Evolutionary conservation across 169 alveolate genomes (phyloP).

Genomic region (Fabrea salina): DNA sequence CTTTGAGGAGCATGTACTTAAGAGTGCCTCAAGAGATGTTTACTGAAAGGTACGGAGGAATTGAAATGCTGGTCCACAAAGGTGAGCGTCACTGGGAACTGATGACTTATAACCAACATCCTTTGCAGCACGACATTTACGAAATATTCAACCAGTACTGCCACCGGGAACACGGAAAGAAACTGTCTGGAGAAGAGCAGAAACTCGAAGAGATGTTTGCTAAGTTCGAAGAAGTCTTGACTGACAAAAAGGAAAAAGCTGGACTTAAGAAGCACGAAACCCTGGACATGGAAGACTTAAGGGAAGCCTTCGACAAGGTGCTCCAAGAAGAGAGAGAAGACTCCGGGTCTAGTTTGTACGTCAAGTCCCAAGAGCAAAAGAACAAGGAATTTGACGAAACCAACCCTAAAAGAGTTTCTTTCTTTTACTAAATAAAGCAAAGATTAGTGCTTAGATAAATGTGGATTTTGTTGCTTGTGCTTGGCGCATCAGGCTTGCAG

Average conservation of each 20-base stretch:
- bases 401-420: slow-evolving; percentile 28
- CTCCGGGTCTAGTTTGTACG: neutral
- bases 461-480: too few relatives aligned
- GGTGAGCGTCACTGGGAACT: slow-evolving; percentile 36
- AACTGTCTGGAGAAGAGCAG: neutral
- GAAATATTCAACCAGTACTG: slow-evolving; percentile 13
- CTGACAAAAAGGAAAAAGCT: neutral
- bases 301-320: slow-evolving; percentile 1
- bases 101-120: slow-evolving; percentile 37
- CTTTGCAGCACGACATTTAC: slow-evolving; percentile 25
- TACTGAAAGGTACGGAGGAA: slow-evolving; percentile 9
- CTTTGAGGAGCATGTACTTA: neutral
- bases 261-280: neutral
- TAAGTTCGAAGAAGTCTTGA: neutral
- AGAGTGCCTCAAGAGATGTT: slow-evolving; percentile 16
- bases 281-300: neutral
- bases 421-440: slow-evolving; percentile 9
- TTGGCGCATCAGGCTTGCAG: too few relatives aligned
- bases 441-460: too few relatives aligned
- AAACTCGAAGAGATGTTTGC: neutral
- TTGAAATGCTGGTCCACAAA: slow-evolving; percentile 32
- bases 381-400: neutral
- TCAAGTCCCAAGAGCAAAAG: neutral
- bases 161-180: slow-evolving; percentile 25
- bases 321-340: slow-evolving; percentile 4